Percentiles rank a stretch among this genome's conserved stretches.
Evolutionary conservation across 1,284 basidiomycete genomes (phyloP).

Genomic region (Cryptococcus neoformans): DNA sequence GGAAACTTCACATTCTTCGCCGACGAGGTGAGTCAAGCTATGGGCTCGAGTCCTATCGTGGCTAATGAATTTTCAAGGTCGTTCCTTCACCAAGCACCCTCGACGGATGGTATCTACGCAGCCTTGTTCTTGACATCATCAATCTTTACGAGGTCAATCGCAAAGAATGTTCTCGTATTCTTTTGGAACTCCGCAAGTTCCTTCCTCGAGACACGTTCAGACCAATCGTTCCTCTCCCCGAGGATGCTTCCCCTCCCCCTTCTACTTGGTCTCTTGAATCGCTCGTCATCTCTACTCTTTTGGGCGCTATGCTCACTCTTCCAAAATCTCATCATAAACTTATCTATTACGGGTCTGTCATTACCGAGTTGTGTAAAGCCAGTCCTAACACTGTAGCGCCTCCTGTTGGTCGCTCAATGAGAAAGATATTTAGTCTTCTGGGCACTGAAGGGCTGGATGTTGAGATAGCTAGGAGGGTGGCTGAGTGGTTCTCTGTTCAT

Average conservation of each 20-base stretch:
- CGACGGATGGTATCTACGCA: constrained; percentile 74
- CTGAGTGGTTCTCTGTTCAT: constrained; percentile 94
- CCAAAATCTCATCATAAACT: constrained; percentile 74
- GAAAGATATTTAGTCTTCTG: constrained; percentile 75
- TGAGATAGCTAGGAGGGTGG: constrained; percentile 73
- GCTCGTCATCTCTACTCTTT: constrained; percentile 55
- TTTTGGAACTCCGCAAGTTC: constrained; percentile 88
- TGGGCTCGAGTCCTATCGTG: neutral
- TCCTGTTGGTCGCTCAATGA: constrained; percentile 90
- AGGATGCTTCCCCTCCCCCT: constrained; percentile 23
- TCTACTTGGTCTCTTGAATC: constrained; percentile 47
- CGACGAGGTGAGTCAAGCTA: constrained; percentile 60
- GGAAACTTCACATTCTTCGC: constrained; percentile 69
- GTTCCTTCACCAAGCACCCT: constrained; percentile 71
- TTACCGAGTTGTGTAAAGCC: constrained; percentile 91
- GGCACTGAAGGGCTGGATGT: constrained; percentile 72
- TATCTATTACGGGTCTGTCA: constrained; percentile 82
- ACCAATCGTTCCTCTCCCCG: constrained; percentile 14
- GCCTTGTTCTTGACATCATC: constrained; percentile 74
- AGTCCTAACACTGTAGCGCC: constrained; percentile 90
- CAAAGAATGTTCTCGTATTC: constrained; percentile 84
- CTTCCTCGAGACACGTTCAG: constrained; percentile 74
- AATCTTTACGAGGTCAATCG: constrained; percentile 95
- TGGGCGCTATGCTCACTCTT: constrained; percentile 71
- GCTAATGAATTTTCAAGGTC: constrained; percentile 53